Percentiles rank a stretch among this genome's conserved stretches.
Evolutionary conservation across 2,329 filamentous ascomycete species (phyloP).

Genomic region (Ascochyta lentis): DNA sequence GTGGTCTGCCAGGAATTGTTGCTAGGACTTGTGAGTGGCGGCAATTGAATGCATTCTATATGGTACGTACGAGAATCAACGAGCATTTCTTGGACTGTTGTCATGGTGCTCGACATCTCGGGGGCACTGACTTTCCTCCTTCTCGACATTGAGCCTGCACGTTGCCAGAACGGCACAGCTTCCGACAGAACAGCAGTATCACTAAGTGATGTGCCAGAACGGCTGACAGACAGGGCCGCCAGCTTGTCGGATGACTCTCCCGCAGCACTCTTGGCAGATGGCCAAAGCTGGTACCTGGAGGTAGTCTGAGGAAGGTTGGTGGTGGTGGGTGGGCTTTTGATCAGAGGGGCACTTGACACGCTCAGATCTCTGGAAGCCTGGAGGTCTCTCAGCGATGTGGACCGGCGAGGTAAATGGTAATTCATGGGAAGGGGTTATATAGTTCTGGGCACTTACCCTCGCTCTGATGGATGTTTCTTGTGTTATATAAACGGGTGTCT

Average conservation of each 20-base stretch:
- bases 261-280: slow-evolving; percentile 40
- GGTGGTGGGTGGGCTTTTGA: slow-evolving; percentile 40
- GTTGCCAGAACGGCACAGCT: slow-evolving; percentile 44
- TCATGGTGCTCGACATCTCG: slow-evolving; percentile 48
- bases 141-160: slow-evolving; percentile 47
- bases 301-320: slow-evolving; percentile 32
- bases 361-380: slow-evolving; percentile 37
- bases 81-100: slow-evolving; percentile 47
- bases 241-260: slow-evolving; percentile 42
- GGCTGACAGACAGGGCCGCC: slow-evolving; percentile 46
- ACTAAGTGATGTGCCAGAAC: slow-evolving; percentile 50
- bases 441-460: slow-evolving; percentile 38
- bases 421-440: slow-evolving; percentile 37
- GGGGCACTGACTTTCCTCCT: slow-evolving; percentile 52
- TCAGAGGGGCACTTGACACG: slow-evolving; percentile 22
- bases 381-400: slow-evolving; percentile 44
- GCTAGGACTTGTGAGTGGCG: slow-evolving; percentile 35
- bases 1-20: slow-evolving; percentile 51
- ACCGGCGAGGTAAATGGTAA: slow-evolving; percentile 41
- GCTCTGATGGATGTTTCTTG: slow-evolving; percentile 44
- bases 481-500: slow-evolving; percentile 48
- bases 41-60: background rate
- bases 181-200: slow-evolving; percentile 47
- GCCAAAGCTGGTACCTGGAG: slow-evolving; percentile 49
- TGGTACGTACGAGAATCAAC: slow-evolving; percentile 50